Conservation (phyloP, 2,329 filamentous ascomycete genomes). For the Trichoderma afroharzianum region DNA sequence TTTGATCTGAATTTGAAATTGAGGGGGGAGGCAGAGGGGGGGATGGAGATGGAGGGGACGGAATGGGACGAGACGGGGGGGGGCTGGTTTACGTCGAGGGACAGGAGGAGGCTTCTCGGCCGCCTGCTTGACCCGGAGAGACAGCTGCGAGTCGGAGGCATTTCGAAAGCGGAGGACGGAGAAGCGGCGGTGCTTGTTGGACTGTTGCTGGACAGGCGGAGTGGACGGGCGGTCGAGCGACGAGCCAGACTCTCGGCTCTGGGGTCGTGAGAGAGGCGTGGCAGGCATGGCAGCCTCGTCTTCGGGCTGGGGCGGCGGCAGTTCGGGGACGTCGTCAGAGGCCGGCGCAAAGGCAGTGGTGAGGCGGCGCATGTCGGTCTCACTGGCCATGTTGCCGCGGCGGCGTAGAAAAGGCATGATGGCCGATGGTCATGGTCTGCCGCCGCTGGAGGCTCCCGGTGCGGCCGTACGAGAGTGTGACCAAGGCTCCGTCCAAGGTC, state of each 20-base stretch:
- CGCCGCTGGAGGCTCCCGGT: background rate
- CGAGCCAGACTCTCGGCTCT: slow-evolving; percentile 25
- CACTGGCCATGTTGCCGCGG: slow-evolving; percentile 57
- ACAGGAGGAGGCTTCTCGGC: slow-evolving; percentile 54
- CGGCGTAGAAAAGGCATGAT: slow-evolving; percentile 60
- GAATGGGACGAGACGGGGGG: background rate
- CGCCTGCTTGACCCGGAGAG: slow-evolving; percentile 69
- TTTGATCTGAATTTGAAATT: background rate
- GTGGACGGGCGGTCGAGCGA: slow-evolving; percentile 30
- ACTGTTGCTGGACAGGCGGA: slow-evolving; percentile 50
- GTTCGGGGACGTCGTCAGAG: slow-evolving; percentile 26
- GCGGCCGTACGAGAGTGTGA: background rate
- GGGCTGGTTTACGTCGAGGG: slow-evolving; percentile 45
- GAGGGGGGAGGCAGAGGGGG: background rate
- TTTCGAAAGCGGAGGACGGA: slow-evolving; percentile 81
- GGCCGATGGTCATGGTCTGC: slow-evolving; percentile 38
- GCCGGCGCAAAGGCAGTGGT: slow-evolving; percentile 35
- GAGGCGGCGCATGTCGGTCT: slow-evolving; percentile 56
- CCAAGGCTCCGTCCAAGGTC: background rate
- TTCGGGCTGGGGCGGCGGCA: slow-evolving; percentile 14
- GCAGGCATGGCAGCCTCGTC: slow-evolving; percentile 9
- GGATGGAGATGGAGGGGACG: background rate
- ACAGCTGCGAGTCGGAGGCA: slow-evolving; percentile 88
- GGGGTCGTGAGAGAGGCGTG: slow-evolving; percentile 19
- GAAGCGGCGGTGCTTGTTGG: slow-evolving; percentile 57